These are phyloP conservation scores for Leccinum olivaceoglutinosum DNA, from an alignment of 1,284 basidiomycete species.

Conservation along the genomic window DNA sequence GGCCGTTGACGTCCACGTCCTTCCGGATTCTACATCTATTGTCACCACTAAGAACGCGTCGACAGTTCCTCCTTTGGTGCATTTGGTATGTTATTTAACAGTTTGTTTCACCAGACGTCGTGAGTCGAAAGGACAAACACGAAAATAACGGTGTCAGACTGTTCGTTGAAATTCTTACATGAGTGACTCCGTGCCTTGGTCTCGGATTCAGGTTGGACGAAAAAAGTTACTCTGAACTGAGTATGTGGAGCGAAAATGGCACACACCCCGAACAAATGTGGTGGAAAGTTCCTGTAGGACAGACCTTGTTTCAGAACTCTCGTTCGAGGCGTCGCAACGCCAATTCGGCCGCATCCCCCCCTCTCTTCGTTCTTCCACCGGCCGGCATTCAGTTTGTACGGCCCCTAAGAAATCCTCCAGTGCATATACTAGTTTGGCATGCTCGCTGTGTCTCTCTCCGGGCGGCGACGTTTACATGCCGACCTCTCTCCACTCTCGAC, in stretches of 20 bases:
- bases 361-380: not conserved
- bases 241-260: not conserved
- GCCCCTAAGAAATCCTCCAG: not conserved
- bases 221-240: not conserved
- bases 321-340: not conserved
- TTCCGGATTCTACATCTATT: not conserved
- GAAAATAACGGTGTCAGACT: not conserved
- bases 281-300: not conserved
- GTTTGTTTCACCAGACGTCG: not conserved
- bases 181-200: not conserved
- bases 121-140: not conserved
- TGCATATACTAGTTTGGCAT: not conserved
- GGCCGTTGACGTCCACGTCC: not conserved
- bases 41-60: not conserved
- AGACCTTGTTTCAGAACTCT: conserved; percentile 2
- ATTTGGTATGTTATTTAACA: not conserved
- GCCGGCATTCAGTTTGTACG: not conserved
- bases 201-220: not conserved
- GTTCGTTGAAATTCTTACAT: not conserved
- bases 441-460: not conserved
- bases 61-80: not conserved
- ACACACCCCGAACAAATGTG: not conserved
- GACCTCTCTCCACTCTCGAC: conserved; percentile 1
- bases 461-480: conserved; percentile 8
- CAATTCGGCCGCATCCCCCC: not conserved